A percentile compares a stretch with the other conserved stretches of the same genome.
These are phyloP conservation scores for Coemansia sp. DNA, from an alignment of 192 early-diverging fungal species.

Conservation along the genomic window DNA sequence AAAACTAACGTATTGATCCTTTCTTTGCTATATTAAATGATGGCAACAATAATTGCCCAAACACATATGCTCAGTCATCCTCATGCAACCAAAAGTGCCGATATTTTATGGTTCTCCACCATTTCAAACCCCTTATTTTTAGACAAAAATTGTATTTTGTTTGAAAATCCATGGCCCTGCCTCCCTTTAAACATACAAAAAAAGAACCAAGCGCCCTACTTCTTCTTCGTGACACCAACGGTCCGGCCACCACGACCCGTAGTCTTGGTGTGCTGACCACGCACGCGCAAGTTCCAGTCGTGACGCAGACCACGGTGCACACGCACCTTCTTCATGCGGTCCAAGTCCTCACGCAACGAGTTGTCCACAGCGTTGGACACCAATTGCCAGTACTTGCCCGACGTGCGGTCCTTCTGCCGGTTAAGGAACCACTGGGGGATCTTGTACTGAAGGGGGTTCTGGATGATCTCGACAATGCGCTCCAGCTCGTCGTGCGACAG, in stretches of 20 bases:
- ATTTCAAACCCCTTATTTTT: no score
- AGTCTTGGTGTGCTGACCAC: slow-evolving; percentile 99
- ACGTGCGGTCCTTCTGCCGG: slow-evolving; percentile 97
- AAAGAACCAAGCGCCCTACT: slow-evolving; percentile 60
- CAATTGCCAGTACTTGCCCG: slow-evolving; percentile 93
- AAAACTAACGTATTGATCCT: no score
- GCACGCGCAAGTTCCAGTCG: slow-evolving; percentile 96
- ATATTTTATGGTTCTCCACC: no score
- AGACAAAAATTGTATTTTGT: no score
- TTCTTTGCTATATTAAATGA: no score
- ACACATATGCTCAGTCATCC: no score
- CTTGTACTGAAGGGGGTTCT: slow-evolving; percentile 99
- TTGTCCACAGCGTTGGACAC: slow-evolving; percentile 94
- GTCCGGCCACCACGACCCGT: slow-evolving; percentile 94
- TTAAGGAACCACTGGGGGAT: slow-evolving; percentile 99
- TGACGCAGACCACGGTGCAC: slow-evolving; percentile 99
- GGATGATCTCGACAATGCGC: slow-evolving; percentile 96
- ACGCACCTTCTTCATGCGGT: slow-evolving; percentile 99
- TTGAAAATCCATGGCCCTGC: no score
- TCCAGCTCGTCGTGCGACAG: slow-evolving; percentile 96
- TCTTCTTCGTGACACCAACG: slow-evolving; percentile 99
- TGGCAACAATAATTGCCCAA: no score
- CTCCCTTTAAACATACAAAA: not conserved
- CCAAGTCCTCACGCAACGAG: slow-evolving; percentile 97
- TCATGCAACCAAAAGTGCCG: no score